Conservation (phyloP, 2,329 filamentous ascomycete genomes). For the Sarocladium kiliense region DNA sequence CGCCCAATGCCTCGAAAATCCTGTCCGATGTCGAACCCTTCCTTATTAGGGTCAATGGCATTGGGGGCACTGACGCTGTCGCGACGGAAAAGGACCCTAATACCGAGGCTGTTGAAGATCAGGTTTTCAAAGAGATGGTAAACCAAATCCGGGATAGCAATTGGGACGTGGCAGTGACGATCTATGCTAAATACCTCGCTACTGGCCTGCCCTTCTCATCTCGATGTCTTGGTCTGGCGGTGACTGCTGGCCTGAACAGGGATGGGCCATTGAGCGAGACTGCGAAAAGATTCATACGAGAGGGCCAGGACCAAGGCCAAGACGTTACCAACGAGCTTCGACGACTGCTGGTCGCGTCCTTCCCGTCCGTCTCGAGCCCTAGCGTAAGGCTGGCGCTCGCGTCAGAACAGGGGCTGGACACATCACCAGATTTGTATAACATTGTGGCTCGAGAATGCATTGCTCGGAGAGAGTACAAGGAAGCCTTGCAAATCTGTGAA, state of each 20-base stretch:
- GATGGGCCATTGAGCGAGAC: slow-evolving; percentile 21
- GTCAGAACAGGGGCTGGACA: slow-evolving; percentile 20
- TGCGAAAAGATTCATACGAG: slow-evolving; percentile 34
- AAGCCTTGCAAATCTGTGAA: slow-evolving; percentile 27
- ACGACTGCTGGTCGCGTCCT: slow-evolving; percentile 31
- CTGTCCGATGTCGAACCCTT: not conserved
- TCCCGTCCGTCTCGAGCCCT: slow-evolving; percentile 27
- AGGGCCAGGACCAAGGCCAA: slow-evolving; percentile 32
- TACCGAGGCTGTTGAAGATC: not conserved
- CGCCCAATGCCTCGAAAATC: not conserved
- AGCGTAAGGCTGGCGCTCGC: slow-evolving; percentile 21
- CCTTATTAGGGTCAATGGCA: not conserved
- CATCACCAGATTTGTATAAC: slow-evolving; percentile 32
- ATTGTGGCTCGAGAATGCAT: not conserved
- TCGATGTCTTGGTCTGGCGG: slow-evolving; percentile 41
- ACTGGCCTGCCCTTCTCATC: slow-evolving; percentile 26
- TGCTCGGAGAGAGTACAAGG: slow-evolving; percentile 15
- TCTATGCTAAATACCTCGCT: not conserved
- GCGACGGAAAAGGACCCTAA: not conserved
- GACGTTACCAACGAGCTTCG: slow-evolving; percentile 36
- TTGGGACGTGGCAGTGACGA: not conserved
- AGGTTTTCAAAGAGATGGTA: not conserved
- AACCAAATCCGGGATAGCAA: not conserved
- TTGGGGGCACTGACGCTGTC: too few species aligned
- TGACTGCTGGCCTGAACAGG: slow-evolving; percentile 34